Conservation (phyloP, 2,329 filamentous ascomycete genomes). For the Botrytis tulipae region DNA sequence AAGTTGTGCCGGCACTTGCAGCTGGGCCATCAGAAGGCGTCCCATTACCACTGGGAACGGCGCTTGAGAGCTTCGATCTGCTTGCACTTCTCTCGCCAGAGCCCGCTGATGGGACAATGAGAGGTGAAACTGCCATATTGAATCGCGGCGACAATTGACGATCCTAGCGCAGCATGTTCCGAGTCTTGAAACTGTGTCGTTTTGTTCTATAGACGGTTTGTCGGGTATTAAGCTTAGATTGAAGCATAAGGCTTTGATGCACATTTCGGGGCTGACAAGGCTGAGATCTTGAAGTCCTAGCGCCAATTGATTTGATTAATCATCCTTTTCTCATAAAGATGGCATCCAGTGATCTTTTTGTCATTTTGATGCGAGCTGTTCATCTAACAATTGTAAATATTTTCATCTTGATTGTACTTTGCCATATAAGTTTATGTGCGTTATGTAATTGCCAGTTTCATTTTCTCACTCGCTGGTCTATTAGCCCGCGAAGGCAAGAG, state of each 20-base stretch:
- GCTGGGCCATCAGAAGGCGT: constrained; percentile 24
- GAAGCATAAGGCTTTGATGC: neutral
- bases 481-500: neutral
- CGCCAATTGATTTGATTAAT: constrained; percentile 4
- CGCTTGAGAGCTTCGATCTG: constrained; percentile 22
- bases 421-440: neutral
- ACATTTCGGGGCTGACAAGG: neutral
- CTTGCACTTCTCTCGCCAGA: constrained; percentile 18
- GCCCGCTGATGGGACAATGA: constrained; percentile 22
- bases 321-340: neutral
- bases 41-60: constrained; percentile 22
- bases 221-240: neutral
- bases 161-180: neutral
- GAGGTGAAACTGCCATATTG: constrained; percentile 28
- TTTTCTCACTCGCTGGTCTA: neutral
- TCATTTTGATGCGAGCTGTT: neutral
- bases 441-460: neutral
- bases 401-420: neutral
- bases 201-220: neutral
- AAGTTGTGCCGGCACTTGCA: constrained; percentile 30
- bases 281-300: constrained; percentile 3
- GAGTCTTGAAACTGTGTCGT: neutral
- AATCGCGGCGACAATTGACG: neutral
- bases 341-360: neutral
- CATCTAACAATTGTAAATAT: neutral